Evolutionary conservation across 208 protist species (phyloP).

Genomic region (Trypanosoma boissoni): DNA sequence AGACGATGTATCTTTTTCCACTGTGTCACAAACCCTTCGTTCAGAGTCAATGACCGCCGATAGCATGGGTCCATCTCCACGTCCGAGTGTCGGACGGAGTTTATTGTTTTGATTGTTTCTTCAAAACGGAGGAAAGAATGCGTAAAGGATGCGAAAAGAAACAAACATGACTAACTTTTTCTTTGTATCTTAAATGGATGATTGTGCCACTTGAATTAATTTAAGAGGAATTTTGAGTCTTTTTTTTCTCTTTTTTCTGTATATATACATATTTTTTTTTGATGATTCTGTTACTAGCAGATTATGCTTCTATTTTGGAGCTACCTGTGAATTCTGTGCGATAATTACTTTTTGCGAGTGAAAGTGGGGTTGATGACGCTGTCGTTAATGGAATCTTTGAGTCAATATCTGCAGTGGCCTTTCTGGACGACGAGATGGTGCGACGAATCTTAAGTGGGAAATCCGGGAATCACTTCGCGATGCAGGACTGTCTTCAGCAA

Average conservation of each 20-base stretch:
- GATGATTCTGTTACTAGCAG: neutral
- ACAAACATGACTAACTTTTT: constrained; percentile 2
- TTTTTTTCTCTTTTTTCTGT: constrained; percentile 1
- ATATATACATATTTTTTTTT: neutral
- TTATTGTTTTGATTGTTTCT: constrained; percentile 14
- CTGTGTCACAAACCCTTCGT: constrained; percentile 44
- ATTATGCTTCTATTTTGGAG: constrained; percentile 24
- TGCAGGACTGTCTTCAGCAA: constrained; percentile 17
- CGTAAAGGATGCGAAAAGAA: neutral
- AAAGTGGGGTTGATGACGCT: constrained; percentile 12
- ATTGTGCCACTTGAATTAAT: neutral
- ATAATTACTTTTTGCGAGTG: constrained; percentile 25
- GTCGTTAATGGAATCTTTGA: constrained; percentile 35
- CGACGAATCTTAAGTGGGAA: constrained; percentile 8
- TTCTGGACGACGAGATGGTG: constrained; percentile 15
- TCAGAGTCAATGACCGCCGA: constrained; percentile 48
- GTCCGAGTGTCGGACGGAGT: constrained; percentile 56
- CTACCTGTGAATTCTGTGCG: constrained; percentile 21
- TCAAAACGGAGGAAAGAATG: neutral
- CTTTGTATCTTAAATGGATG: neutral
- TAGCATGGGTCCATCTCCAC: constrained; percentile 42
- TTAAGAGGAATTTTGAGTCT: neutral
- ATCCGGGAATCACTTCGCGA: constrained; percentile 17
- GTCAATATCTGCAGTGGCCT: constrained; percentile 23
- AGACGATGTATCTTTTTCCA: constrained; percentile 72